Percentiles rank a stretch among this genome's conserved stretches.
These are phyloP conservation scores for Podospora conica DNA, from an alignment of 495 filamentous ascomycete genomes.

Conservation along the genomic window DNA sequence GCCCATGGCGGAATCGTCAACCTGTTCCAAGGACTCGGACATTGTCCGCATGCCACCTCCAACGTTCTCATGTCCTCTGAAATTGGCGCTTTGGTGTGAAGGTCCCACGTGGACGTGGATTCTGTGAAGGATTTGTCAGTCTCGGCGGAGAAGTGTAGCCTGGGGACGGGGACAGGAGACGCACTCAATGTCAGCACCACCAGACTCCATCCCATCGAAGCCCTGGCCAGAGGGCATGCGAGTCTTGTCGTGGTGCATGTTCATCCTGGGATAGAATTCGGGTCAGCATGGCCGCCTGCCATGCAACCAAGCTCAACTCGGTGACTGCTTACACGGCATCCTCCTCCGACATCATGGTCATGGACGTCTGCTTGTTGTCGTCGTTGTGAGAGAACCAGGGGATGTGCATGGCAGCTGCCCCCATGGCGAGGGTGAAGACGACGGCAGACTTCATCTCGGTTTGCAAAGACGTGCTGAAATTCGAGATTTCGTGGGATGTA, in stretches of 20 bases:
- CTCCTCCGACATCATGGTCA: neutral
- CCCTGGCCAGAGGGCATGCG: neutral
- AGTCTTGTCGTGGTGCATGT: neutral
- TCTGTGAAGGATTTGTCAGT: neutral
- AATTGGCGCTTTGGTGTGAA: neutral
- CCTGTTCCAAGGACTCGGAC: neutral
- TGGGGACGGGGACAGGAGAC: neutral
- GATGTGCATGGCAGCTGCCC: neutral
- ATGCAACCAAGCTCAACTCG: neutral
- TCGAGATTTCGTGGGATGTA: too few relatives aligned
- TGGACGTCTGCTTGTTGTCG: neutral
- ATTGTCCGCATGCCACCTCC: neutral
- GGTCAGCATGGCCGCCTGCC: neutral
- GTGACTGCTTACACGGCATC: neutral
- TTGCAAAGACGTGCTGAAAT: neutral
- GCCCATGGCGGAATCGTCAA: too few relatives aligned
- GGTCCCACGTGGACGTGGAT: neutral
- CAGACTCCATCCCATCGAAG: neutral
- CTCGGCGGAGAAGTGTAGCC: neutral
- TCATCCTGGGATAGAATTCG: neutral
- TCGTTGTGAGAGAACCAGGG: neutral
- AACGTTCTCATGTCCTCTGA: too few relatives aligned
- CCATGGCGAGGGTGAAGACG: neutral
- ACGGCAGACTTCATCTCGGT: neutral
- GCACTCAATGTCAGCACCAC: neutral